phyloP scores from a whole-genome alignment of 257 asterid genomes.

The Nicotiana undulata region DNA sequence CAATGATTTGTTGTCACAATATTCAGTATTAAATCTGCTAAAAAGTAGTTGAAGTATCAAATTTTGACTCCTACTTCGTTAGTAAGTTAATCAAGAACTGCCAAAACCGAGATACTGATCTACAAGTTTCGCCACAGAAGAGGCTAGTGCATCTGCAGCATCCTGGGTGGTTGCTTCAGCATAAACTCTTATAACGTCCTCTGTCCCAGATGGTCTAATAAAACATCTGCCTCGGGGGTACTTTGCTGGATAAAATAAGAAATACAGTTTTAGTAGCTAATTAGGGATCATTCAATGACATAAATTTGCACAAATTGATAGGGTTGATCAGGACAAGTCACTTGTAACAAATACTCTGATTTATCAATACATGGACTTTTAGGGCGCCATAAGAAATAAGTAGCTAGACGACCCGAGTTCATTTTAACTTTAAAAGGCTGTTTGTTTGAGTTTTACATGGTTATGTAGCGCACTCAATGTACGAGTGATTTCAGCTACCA shows the following conservation, averaged over 20 bases:
- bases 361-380: neutral
- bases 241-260: slow-evolving; percentile 40
- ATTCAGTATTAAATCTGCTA: neutral
- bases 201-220: slow-evolving; percentile 91
- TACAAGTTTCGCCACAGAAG: slow-evolving; percentile 57
- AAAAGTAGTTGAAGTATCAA: neutral
- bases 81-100: slow-evolving; percentile 11
- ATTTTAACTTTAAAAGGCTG: neutral
- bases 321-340: neutral
- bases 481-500: neutral
- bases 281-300: too few relatives aligned
- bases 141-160: slow-evolving; percentile 66
- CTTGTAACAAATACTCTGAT: neutral
- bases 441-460: neutral
- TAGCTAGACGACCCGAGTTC: neutral
- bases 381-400: neutral
- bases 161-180: slow-evolving; percentile 82
- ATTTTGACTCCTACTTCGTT: neutral
- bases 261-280: neutral
- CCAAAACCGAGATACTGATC: slow-evolving; percentile 50
- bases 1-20: neutral
- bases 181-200: slow-evolving; percentile 86
- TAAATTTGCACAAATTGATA: neutral
- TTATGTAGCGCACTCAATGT: neutral
- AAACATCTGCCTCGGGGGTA: slow-evolving; percentile 71